Base-by-base conservation (phyloP, 2,329 filamentous ascomycete genomes). In the Grosmannia clavigera region DNA sequence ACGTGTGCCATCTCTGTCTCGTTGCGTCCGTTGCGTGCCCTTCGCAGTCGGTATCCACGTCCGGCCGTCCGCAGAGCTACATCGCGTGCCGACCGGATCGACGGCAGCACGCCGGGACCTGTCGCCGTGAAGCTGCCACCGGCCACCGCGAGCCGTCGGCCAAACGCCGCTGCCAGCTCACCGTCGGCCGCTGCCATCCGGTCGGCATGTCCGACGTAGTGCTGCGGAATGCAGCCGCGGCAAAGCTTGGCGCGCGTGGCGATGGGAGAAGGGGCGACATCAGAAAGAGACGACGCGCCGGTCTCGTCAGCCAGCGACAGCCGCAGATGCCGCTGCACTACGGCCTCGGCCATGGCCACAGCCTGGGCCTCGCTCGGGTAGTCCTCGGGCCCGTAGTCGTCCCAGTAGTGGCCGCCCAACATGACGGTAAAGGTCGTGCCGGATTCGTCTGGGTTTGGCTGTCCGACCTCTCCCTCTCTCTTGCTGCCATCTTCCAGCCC, bases 371-470 rank as follows among this genome's bases (percentile, higher is more conserved):
- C 78, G 57, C 80, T 75, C 0, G 90, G 91, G 61, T 82, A 82
- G 48, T 76, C 74, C 11, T 61, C 58, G 0, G 66, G 58, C 2
- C 63, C 67, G 54, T 65, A 66, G 61, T 76, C 80, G 70, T 90
- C 80, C 90, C 90, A 97, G 81, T 89, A 90, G 73, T 96, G 91
- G 1, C 94, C 94, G 61, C 94, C 94, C 60, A 99, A 77, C 84
- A 99, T 95, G 66, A 97, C 88, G 19, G 92, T 96, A 58, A 97
- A 73, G 71, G 95, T 96, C 16, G 90, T 95, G 29, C 89, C 90
- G 0, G 71, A 68, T 59, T 65, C 58, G 43, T 3, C 35, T 14
- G 10, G 35, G 3, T 16, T 14, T 14, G 12, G 12, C 38, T 14
- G 35, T 38, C 16, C 55, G 43, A 50, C 59, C 53, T 46, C 50